Conservation (phyloP, 352 stramenopile genomes). For the Phytophthora palmivora region DNA sequence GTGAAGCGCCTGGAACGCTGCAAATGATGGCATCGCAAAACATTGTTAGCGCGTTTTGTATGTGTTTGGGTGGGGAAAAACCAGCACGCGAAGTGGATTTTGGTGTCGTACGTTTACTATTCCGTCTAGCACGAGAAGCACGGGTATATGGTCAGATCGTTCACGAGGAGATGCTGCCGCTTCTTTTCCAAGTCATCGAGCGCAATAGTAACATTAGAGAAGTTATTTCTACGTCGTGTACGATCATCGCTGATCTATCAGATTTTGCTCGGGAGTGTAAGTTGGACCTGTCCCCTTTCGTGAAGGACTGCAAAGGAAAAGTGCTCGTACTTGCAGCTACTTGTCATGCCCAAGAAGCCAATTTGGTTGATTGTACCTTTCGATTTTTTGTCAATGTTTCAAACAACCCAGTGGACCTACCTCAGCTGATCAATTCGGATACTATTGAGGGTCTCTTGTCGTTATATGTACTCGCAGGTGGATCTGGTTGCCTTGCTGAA, state of each 20-base stretch:
- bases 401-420: constrained; percentile 57
- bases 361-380: constrained; percentile 51
- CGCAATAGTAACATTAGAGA: constrained; percentile 62
- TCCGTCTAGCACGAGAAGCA: constrained; percentile 41
- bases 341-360: constrained; percentile 37
- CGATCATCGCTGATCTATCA: constrained; percentile 78
- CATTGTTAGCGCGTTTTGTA: constrained; percentile 41
- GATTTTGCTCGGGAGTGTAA: constrained; percentile 63
- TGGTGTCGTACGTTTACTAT: constrained; percentile 45
- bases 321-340: constrained; percentile 52
- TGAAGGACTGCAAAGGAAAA: constrained; percentile 48
- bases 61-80: constrained; percentile 40
- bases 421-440: constrained; percentile 55
- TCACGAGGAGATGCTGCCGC: constrained; percentile 53
- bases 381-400: constrained; percentile 64
- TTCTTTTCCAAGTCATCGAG: constrained; percentile 66
- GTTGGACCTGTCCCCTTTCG: constrained; percentile 62
- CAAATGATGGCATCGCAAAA: constrained; percentile 56
- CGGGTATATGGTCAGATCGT: constrained; percentile 65
- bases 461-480: constrained; percentile 55
- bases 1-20: constrained; percentile 43
- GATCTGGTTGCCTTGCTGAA: constrained; percentile 30
- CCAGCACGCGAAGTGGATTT: constrained; percentile 39
- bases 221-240: constrained; percentile 50
- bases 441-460: constrained; percentile 68